Conservation (phyloP, 768 basidiomycete genomes). For the Kwoniella shandongensis region DNA sequence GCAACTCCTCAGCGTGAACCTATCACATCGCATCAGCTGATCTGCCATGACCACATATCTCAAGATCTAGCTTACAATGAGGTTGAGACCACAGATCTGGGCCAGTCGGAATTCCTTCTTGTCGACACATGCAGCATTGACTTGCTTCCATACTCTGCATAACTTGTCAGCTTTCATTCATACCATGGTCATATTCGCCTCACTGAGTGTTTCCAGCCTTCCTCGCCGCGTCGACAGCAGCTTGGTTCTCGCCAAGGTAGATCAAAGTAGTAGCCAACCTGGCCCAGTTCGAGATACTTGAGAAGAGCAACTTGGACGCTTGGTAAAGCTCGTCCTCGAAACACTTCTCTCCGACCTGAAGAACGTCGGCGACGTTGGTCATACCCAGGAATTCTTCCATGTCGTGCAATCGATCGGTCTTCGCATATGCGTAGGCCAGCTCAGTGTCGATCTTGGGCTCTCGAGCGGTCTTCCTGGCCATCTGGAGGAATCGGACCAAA, state of each 20-base stretch:
- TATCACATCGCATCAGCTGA: neutral
- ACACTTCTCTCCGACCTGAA: slow-evolving; percentile 98
- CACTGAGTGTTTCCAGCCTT: slow-evolving; percentile 99
- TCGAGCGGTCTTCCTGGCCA: slow-evolving; percentile 94
- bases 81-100: slow-evolving; percentile 97
- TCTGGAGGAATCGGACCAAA: slow-evolving; percentile 93
- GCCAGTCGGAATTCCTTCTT: slow-evolving; percentile 96
- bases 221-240: slow-evolving; percentile 97
- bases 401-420: slow-evolving; percentile 83
- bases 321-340: slow-evolving; percentile 98
- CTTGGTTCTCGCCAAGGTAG: slow-evolving; percentile 96
- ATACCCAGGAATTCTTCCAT: slow-evolving; percentile 99
- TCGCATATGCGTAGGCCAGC: slow-evolving; percentile 95
- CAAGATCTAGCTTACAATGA: slow-evolving; percentile 96
- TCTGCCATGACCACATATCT: too few species aligned
- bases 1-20: slow-evolving; percentile 52
- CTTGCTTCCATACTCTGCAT: slow-evolving; percentile 98
- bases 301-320: slow-evolving; percentile 91
- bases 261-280: slow-evolving; percentile 96
- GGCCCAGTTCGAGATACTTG: slow-evolving; percentile 98
- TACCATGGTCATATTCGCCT: slow-evolving; percentile 37
- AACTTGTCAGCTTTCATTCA: neutral
- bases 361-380: slow-evolving; percentile 96
- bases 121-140: slow-evolving; percentile 96
- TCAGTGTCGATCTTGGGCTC: slow-evolving; percentile 99